Base-by-base conservation (phyloP, 129 eudicot genomes). In the Apium graveolens region DNA sequence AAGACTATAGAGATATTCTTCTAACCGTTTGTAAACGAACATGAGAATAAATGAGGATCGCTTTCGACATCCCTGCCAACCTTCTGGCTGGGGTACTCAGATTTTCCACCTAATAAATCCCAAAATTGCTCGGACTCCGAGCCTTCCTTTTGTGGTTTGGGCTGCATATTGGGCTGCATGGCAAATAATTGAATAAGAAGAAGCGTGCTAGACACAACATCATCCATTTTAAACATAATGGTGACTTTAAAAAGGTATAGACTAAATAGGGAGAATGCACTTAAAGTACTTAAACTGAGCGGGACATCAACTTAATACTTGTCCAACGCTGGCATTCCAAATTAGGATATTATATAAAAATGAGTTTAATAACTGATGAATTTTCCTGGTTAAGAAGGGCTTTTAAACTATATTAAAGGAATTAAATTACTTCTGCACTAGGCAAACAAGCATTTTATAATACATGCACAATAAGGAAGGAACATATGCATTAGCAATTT, bases 1-100 rank as follows among this genome's bases (percentile, higher is more conserved):
- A 38, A 32, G 43, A 76, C 41, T 29, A 37, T 26, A 62, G 48
- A 41, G n/a, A 48, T 37, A 49, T 80, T 78, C 73, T 78, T 66
- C 75, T 39, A 78, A 89, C 99, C 97, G 73, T 92, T 84, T 46
- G 87, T 43, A 53, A 85, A 85, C 70, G 90, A 84, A 85, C 97
- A 90, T 32, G 99, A 85, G 81, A 92, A 96, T 71, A 96, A 84
- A 84, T 90, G 99, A 74, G 99, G 91, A 82, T 96, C 99, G 46
- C 86, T 90, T 84, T 92, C 97, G 48, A 87, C 82, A 62, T 88
- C 97, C 88, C 85, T 92, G 53, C 80, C 86, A 72, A 88, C 87
- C 86, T 92, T 96, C 87, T 92, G 88, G 84, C 91, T 92, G 1
- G 89, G 79, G 82, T 96, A 96, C 80, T 92, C 99, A 78, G 88